Percentiles rank a stretch among this genome's conserved stretches.
Evolutionary conservation across 306 rosid species (phyloP).

Genomic region (Cyclanthera cordifolia): DNA sequence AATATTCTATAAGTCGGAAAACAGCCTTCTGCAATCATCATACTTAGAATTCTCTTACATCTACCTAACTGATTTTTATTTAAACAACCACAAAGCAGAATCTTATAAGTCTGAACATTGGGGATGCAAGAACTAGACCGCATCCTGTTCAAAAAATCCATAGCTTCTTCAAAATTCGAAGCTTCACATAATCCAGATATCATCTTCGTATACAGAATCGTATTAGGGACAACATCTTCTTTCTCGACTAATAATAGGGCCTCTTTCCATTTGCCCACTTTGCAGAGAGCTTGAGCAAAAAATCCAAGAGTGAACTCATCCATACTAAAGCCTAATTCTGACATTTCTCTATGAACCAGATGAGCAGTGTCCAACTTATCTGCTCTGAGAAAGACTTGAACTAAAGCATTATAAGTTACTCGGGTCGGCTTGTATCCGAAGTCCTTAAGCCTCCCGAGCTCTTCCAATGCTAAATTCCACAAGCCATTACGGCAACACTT

Average conservation of each 20-base stretch:
- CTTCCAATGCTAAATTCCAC: conserved; percentile 75
- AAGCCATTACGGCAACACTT: conserved; percentile 64
- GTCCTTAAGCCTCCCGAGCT: conserved; percentile 80
- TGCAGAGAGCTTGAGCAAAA: conserved; percentile 53
- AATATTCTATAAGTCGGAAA: conserved; percentile 58
- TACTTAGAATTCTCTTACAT: conserved; percentile 72
- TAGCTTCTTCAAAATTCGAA: conserved; percentile 71
- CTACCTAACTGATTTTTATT: conserved; percentile 57
- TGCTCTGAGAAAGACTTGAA: conserved; percentile 63
- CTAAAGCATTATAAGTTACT: conserved; percentile 49
- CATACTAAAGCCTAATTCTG: conserved; percentile 43
- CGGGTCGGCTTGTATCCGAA: conserved; percentile 57
- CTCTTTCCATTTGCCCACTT: conserved; percentile 48
- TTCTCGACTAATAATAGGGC: conserved; percentile 45
- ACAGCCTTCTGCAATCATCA: conserved; percentile 81
- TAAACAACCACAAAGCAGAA: conserved; percentile 63
- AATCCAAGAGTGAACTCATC: conserved; percentile 49
- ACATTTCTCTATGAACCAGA: conserved; percentile 69
- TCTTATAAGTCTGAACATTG: conserved; percentile 50
- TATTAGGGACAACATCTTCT: conserved; percentile 47
- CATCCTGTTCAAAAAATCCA: conserved; percentile 57
- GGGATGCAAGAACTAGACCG: conserved; percentile 66
- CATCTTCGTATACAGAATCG: conserved; percentile 59
- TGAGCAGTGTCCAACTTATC: conserved; percentile 53
- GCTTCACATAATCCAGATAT: conserved; percentile 69